Conservation (phyloP, 148 eudicot genomes). For the Rhododendron simsii region DNA sequence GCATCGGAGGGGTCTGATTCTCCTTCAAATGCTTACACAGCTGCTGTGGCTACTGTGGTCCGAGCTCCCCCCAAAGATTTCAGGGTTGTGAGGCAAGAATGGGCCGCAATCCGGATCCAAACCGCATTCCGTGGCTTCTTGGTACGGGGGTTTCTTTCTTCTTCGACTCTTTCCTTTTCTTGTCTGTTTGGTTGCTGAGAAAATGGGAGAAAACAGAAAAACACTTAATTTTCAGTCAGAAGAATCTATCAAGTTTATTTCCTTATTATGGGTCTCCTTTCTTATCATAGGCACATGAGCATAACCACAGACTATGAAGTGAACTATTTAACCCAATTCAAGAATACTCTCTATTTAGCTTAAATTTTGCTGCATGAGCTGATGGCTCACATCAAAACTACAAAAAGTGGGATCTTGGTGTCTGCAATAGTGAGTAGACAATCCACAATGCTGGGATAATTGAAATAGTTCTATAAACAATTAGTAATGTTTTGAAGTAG, state of each 20-base stretch:
- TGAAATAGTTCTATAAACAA: too few species aligned
- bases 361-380: neutral
- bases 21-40: slow-evolving; percentile 50
- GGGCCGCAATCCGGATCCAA: slow-evolving; percentile 97
- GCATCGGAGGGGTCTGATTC: slow-evolving; percentile 62
- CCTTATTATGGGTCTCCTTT: neutral
- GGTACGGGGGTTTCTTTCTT: slow-evolving; percentile 33
- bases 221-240: neutral
- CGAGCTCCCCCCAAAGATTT: slow-evolving; percentile 85
- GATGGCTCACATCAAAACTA: neutral
- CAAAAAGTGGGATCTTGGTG: neutral
- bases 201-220: neutral
- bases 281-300: neutral
- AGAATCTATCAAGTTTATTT: too few species aligned
- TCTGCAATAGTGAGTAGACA: neutral
- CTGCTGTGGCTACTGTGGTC: slow-evolving; percentile 78
- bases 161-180: neutral
- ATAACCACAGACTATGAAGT: neutral
- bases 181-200: neutral
- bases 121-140: slow-evolving; percentile 86
- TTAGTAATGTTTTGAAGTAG: too few species aligned
- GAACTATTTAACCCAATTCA: neutral
- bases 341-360: neutral
- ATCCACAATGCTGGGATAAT: neutral
- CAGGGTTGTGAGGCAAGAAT: slow-evolving; percentile 70